Evolutionary conservation across 805 yeast genomes (phyloP).

Genomic region (Hanseniaspora pseudoguilliermondii): DNA sequence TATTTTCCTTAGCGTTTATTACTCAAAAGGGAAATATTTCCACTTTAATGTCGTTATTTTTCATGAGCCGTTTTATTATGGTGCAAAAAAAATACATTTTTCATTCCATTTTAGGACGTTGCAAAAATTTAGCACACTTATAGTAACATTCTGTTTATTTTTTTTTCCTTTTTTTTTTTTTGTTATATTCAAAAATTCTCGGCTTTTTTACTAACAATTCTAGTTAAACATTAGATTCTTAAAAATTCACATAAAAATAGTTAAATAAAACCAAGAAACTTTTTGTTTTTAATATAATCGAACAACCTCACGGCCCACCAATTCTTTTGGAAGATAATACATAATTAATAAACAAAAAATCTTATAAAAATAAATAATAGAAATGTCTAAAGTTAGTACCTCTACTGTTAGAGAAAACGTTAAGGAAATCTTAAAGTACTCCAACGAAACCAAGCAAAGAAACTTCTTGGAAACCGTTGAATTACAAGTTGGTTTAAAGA

Average conservation of each 20-base stretch:
- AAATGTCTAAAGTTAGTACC: conserved; percentile 80
- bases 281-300: conserved; percentile 27
- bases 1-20: too few relatives aligned
- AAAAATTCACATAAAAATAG: not conserved
- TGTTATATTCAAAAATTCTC: too few relatives aligned
- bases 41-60: not conserved
- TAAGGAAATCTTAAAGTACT: conserved; percentile 76
- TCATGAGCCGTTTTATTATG: not conserved
- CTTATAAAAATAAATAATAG: conserved; percentile 20
- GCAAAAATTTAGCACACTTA: too few relatives aligned
- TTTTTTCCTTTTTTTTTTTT: too few relatives aligned
- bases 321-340: conserved; percentile 66
- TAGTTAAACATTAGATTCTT: not conserved
- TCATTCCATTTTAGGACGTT: too few relatives aligned
- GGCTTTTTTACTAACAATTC: not conserved
- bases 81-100: not conserved
- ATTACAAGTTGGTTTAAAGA: conserved; percentile 98
- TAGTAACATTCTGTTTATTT: too few relatives aligned
- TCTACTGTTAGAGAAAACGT: conserved; percentile 95
- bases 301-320: conserved; percentile 40
- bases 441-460: conserved; percentile 97
- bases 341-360: conserved; percentile 2
- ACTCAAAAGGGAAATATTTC: not conserved
- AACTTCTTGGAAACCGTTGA: conserved; percentile 99
- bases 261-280: conserved; percentile 6